Base-by-base conservation (phyloP, 2,329 filamentous ascomycete species). In the Macrophomina pseudophaseolina region DNA sequence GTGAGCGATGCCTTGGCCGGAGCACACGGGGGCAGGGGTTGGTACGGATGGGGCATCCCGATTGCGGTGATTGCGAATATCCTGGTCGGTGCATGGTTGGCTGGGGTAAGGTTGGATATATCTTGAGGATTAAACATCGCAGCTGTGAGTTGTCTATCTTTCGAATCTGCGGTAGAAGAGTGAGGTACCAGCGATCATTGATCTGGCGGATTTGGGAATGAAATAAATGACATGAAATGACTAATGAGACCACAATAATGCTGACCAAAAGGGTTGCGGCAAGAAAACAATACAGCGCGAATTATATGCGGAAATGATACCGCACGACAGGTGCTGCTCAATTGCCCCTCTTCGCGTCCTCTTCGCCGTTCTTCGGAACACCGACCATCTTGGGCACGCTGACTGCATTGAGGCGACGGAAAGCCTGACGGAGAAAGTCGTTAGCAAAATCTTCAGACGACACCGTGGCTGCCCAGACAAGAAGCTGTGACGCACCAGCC, bases 331-430 rank as follows among this genome's bases (percentile, higher is more conserved):
- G 5, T 42, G 9, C 2, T 44, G 11, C 30, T 30, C 75, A 78
- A 68, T 84, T 84, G 49, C 82, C 81, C 70, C 72, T 81, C 75
- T 84, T 78, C 4, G 77, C 78, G 72, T 86, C 83, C 70, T 86
- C 83, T 69, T 82, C 81, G 30, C 81, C 82, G 67, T 81, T 81
- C 78, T 86, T 86, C 2, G 84, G 85, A 42, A 86, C 84, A 48
- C 75, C 75, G 6, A 86, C 80, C 65, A 86, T 74, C 68, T 81
- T 80, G 8, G 84, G 85, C 3, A 86, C 83, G 9, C 80, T 81
- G 5, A 84, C 79, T 12, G 83, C 80, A 68, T 86, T 86, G 51
- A 86, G 74, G 65, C 82, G 80, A 60, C 84, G 79, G 73, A 86
- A 83, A 56, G 81, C 83, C 84, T 86, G 66, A 5, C 9, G 5